Base-by-base conservation (phyloP, 2,329 filamentous ascomycete genomes). In the Podosphaera fusca region DNA sequence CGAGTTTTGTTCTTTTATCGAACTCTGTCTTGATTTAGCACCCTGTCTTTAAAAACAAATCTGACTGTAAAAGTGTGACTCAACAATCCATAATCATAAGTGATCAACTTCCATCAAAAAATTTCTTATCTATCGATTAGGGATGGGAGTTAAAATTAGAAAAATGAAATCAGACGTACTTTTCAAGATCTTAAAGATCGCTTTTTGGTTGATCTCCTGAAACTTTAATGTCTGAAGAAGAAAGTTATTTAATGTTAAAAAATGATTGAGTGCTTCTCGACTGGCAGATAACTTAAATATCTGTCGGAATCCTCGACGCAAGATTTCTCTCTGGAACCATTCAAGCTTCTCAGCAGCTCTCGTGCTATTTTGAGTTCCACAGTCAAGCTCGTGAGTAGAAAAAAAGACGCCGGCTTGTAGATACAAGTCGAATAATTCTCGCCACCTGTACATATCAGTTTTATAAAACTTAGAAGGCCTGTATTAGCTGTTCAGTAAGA, bases 141-240 rank as follows among this genome's bases (percentile, higher is more conserved):
- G 38, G 10, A 14, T 42, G 38, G n/a, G 10, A 12, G 35, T 38
- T 6, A 12, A 42, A 42, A 35, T 53, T 35, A 14, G 50, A 53
- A 53, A 53, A 53, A 29, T 53, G 33, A 55, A 45, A 55, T 14
- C 4, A 33, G 12, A 68, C 76, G 60, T 67, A 84, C 82, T 94
- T 68, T 94, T 94, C 56, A 94, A 70, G 55, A 94, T 94, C 68
- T 94, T 94, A 38, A 73, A 73, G 64, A 92, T 79, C 0, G 87
- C 87, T 35, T 77, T 77, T 61, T 79, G 78, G 64, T 94, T 94
- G 61, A 94, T 81, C 66, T 92, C 87, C 64, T 89, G 85, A 63
- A 94, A 94, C 59, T 82, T 81, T 61, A 94, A 74, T 55, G 84
- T 84, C 60, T 82, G 82, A n/a, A 94, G 73, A n/a, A 94, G 75